Percentiles rank a stretch among this genome's conserved stretches.
phyloP scores from a whole-genome alignment of 352 stramenopile species.

The Phytophthora vignae region DNA sequence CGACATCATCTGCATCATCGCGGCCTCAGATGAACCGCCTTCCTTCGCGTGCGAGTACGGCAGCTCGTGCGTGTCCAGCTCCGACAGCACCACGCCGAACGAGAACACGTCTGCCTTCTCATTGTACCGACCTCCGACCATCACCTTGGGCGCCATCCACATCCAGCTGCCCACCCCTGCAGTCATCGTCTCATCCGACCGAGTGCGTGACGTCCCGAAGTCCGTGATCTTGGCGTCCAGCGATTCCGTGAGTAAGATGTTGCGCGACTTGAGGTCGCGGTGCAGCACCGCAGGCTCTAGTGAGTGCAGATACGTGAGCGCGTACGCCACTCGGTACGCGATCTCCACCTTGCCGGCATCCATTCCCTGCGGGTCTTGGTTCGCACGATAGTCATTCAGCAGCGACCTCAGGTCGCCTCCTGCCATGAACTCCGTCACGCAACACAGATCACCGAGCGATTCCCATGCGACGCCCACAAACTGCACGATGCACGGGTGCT shows the following conservation, averaged over 20 bases:
- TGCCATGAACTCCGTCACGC: slow-evolving; percentile 15
- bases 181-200: slow-evolving; percentile 27
- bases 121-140: too few relatives aligned
- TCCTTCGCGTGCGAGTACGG: slow-evolving; percentile 3
- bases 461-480: slow-evolving; percentile 42
- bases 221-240: slow-evolving; percentile 49
- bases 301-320: background rate
- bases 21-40: slow-evolving; percentile 22
- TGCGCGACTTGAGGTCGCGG: slow-evolving; percentile 50
- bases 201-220: slow-evolving; percentile 34
- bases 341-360: slow-evolving; percentile 18
- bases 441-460: slow-evolving; percentile 26
- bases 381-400: slow-evolving; percentile 15
- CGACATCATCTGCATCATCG: slow-evolving; percentile 17
- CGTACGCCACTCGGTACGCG: slow-evolving; percentile 16
- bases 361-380: slow-evolving; percentile 4
- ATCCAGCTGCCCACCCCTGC: slow-evolving; percentile 30
- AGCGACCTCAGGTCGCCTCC: slow-evolving; percentile 19
- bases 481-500: slow-evolving; percentile 27
- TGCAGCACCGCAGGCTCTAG: too few relatives aligned
- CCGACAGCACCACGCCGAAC: too few relatives aligned
- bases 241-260: slow-evolving; percentile 49
- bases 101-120: too few relatives aligned
- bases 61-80: slow-evolving; percentile 19
- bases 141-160: too few relatives aligned